Percentiles rank a stretch among this genome's conserved stretches.
Conservation (phyloP, 2,329 filamentous ascomycete genomes). For the Diplocarpon mali region DNA sequence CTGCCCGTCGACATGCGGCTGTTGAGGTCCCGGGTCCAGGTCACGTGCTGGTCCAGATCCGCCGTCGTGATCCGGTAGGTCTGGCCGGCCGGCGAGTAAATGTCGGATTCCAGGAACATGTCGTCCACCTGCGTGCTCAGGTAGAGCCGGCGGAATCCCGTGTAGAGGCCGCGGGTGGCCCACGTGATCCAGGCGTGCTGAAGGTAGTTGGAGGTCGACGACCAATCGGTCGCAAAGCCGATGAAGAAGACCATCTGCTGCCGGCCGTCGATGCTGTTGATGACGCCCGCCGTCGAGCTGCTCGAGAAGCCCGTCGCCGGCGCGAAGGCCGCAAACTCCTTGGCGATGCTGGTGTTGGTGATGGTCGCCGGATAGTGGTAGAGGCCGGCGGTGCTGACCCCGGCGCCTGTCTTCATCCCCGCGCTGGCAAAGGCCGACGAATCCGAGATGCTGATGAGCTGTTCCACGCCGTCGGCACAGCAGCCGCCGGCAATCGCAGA, state of each 20-base stretch:
- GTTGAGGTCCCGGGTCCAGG: slow-evolving; percentile 34
- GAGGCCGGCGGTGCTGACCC: slow-evolving; percentile 38
- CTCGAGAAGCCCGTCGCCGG: slow-evolving; percentile 31
- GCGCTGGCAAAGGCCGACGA: slow-evolving; percentile 41
- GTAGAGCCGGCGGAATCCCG: slow-evolving; percentile 20
- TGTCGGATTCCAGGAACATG: slow-evolving; percentile 43
- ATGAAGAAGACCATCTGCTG: slow-evolving; percentile 52
- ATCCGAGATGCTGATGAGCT: slow-evolving; percentile 43
- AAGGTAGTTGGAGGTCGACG: slow-evolving; percentile 41
- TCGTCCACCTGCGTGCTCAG: slow-evolving; percentile 39
- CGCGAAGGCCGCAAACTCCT: slow-evolving; percentile 41
- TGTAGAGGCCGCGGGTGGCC: slow-evolving; percentile 45
- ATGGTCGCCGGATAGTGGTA: slow-evolving; percentile 49
- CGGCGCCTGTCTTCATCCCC: slow-evolving; percentile 38
- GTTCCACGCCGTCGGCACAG: slow-evolving; percentile 37
- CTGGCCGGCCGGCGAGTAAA: slow-evolving; percentile 37
- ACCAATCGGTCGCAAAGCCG: slow-evolving; percentile 35
- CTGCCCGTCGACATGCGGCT: slow-evolving; percentile 40
- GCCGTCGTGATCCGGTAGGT: slow-evolving; percentile 38
- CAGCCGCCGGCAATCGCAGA: slow-evolving; percentile 30
- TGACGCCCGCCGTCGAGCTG: slow-evolving; percentile 42
- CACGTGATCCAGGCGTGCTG: slow-evolving; percentile 54
- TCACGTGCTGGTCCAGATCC: slow-evolving; percentile 36
- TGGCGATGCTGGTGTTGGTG: slow-evolving; percentile 40
- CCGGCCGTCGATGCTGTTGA: slow-evolving; percentile 44